phyloP scores from a whole-genome alignment of 1,284 basidiomycete species.

The Cystobasidium pallidum region DNA sequence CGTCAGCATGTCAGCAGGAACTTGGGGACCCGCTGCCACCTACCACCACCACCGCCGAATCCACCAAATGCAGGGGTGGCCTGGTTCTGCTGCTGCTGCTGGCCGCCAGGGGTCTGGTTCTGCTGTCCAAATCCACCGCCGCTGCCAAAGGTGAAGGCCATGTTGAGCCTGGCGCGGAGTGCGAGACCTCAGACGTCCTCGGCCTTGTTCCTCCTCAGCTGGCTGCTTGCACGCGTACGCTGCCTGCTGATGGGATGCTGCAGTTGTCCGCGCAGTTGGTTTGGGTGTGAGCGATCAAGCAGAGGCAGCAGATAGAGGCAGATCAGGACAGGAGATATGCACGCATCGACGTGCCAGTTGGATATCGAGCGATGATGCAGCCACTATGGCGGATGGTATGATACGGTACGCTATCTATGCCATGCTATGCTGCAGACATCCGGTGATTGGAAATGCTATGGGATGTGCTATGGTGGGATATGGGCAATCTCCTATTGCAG shows the following conservation, averaged over 20 bases:
- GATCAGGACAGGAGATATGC: background rate
- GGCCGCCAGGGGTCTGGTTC: conserved; percentile 8
- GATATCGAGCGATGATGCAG: no score
- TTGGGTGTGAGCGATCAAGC: background rate
- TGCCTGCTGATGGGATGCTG: background rate
- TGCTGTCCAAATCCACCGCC: conserved; percentile 24
- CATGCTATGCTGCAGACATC: no score
- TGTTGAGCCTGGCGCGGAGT: background rate
- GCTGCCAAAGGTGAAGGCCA: conserved; percentile 27
- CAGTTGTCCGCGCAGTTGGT: no score
- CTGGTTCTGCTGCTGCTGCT: conserved; percentile 28
- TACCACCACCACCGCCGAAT: conserved; percentile 20
- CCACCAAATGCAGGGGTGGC: conserved; percentile 26
- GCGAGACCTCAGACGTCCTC: no score
- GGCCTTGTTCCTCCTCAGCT: background rate
- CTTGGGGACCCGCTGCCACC: no score
- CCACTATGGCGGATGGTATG: no score
- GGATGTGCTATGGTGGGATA: no score
- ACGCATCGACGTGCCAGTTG: no score
- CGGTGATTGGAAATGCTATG: no score
- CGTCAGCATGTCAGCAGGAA: no score
- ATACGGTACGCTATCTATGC: no score
- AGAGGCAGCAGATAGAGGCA: background rate
- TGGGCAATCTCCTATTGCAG: no score
- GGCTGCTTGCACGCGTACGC: background rate